phyloP scores from a whole-genome alignment of 225 moss, liverwort and hornwort species.

The Climacium dendroides region DNA sequence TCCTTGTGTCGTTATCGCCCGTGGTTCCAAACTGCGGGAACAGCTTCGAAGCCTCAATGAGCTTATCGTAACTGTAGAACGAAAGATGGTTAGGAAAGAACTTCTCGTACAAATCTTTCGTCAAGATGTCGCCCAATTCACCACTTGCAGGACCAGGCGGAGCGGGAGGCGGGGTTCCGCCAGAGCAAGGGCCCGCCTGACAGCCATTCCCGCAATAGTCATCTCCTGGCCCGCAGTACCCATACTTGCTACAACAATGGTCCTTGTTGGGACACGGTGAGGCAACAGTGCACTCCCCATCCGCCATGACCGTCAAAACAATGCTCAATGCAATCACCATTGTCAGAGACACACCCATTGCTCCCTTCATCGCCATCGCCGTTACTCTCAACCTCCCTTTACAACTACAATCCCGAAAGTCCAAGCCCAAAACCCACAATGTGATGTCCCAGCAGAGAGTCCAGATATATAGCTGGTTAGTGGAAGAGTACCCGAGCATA shows the following conservation, averaged over 20 bases:
- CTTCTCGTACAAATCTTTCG: neutral
- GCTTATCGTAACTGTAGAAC: conserved; percentile 20
- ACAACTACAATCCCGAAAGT: neutral
- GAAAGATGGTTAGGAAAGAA: neutral
- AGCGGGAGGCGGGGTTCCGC: neutral
- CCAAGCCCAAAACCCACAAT: neutral
- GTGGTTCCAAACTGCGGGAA: conserved; percentile 27
- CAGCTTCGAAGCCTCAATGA: conserved; percentile 8
- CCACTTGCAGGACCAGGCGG: neutral
- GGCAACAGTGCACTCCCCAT: neutral
- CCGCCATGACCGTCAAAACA: neutral
- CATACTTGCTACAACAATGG: conserved; percentile 1
- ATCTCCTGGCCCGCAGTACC: neutral
- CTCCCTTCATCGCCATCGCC: neutral
- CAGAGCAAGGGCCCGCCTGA: conserved; percentile 2
- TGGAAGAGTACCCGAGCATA: neutral
- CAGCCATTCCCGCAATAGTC: conserved; percentile 1
- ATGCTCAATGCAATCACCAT: neutral
- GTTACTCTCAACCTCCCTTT: neutral
- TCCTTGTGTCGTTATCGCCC: neutral
- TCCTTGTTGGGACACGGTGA: neutral
- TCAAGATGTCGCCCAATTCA: neutral
- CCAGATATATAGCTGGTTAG: too few relatives aligned
- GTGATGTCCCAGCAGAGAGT: neutral
- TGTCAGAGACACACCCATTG: neutral